Evolutionary conservation across 116 monocot genomes (phyloP).

Genomic region (Iris pallida): DNA sequence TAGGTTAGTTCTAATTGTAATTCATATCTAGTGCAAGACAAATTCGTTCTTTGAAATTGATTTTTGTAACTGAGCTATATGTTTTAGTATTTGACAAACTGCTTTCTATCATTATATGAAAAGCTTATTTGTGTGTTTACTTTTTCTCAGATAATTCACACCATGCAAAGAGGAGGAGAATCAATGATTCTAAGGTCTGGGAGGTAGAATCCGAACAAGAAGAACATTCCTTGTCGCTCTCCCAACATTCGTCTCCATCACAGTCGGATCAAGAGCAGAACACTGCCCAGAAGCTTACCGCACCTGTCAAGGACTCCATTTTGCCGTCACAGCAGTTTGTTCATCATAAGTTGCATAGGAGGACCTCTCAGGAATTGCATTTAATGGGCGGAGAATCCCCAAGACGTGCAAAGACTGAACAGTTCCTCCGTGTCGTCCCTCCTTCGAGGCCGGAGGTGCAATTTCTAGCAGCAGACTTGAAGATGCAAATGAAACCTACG

Average conservation of each 20-base stretch:
- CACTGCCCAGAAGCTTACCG: conserved; percentile 27
- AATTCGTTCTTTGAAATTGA: too few relatives aligned
- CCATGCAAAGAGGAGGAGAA: conserved; percentile 44
- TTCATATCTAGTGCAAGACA: too few relatives aligned
- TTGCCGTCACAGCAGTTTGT: conserved; percentile 24
- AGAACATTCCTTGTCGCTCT: conserved; percentile 81
- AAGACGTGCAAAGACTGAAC: conserved; percentile 31
- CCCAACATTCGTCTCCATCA: conserved; percentile 82
- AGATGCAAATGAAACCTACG: conserved; percentile 23
- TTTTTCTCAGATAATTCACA: conserved; percentile 30
- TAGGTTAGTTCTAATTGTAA: conserved; percentile 16
- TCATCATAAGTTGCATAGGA: conserved; percentile 32
- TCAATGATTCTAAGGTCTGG: conserved; percentile 23
- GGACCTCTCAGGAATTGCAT: conserved; percentile 15
- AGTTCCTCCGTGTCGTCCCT: conserved; percentile 30
- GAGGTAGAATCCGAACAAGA: conserved; percentile 70
- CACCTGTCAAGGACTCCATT: conserved; percentile 30
- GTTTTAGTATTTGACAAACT: too few relatives aligned
- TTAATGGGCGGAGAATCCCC: conserved; percentile 25
- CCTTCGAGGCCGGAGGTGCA: conserved; percentile 41
- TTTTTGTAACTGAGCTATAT: too few relatives aligned
- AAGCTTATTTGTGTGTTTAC: not conserved
- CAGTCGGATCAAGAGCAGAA: conserved; percentile 90
- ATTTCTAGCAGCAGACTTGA: conserved; percentile 31
- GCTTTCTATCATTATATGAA: too few relatives aligned